Percentiles rank a stretch among this genome's conserved stretches.
phyloP scores from a whole-genome alignment of 768 basidiomycete genomes.

The Cystofilobasidium macerans region DNA sequence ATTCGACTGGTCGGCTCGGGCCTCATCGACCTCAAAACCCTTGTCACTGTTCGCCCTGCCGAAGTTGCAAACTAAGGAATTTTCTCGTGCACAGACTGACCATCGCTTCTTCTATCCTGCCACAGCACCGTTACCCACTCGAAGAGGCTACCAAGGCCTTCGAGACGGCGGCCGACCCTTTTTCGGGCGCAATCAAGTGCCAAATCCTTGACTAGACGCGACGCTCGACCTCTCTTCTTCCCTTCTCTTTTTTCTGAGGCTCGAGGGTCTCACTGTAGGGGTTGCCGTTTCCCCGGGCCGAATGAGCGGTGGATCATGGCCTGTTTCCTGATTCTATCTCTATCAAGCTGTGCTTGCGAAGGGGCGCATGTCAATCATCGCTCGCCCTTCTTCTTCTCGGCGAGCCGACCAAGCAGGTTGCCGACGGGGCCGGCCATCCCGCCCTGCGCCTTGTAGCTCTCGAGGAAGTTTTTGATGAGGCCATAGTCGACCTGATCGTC shows the following conservation, averaged over 20 bases:
- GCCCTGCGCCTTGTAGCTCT: constrained; percentile 85
- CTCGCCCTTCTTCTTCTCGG: constrained; percentile 40
- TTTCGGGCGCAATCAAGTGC: constrained; percentile 38
- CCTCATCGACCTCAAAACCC: constrained; percentile 36
- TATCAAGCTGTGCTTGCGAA: no score
- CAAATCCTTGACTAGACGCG: constrained; percentile 2
- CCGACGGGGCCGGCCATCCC: constrained; percentile 86
- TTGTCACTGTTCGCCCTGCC: constrained; percentile 35
- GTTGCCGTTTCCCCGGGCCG: no score
- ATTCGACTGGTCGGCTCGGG: constrained; percentile 33
- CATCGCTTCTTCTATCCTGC: neutral
- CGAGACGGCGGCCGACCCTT: constrained; percentile 38
- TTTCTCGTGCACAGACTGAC: neutral
- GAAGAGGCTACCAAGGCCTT: constrained; percentile 40
- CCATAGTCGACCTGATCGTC: constrained; percentile 55
- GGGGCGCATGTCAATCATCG: no score
- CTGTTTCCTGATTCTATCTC: no score
- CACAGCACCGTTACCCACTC: constrained; percentile 38
- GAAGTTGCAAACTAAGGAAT: neutral
- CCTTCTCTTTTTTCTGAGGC: neutral
- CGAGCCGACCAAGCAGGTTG: constrained; percentile 72
- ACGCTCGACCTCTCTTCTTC: no score
- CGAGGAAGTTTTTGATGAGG: constrained; percentile 90
- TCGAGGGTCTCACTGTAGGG: no score
- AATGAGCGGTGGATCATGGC: no score